A percentile compares a stretch with the other conserved stretches of the same genome.
phyloP scores from a whole-genome alignment of 352 stramenopile genomes.

The Globisporangium iwayamae region DNA sequence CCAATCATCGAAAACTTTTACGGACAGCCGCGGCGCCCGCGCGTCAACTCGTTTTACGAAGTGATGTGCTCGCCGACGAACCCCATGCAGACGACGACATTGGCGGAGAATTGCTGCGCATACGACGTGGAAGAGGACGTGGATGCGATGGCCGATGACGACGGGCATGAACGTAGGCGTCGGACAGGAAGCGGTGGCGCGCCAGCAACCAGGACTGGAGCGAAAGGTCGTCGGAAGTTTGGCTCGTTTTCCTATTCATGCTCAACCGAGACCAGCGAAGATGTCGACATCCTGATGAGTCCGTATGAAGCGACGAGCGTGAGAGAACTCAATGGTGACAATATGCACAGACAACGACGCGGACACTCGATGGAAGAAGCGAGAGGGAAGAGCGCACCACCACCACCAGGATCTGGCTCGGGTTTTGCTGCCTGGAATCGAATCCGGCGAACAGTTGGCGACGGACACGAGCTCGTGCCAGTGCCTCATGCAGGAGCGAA shows the following conservation, averaged over 20 bases:
- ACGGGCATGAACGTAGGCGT: not conserved
- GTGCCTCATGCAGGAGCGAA: constrained; percentile 19
- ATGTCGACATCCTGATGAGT: constrained; percentile 19
- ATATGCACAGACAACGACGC: constrained; percentile 4
- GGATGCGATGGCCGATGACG: constrained; percentile 11
- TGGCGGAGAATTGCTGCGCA: constrained; percentile 52
- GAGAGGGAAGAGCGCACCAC: not conserved
- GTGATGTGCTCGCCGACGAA: constrained; percentile 79
- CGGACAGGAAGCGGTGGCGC: not conserved
- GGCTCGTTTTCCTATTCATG: constrained; percentile 67
- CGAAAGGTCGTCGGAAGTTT: constrained; percentile 26
- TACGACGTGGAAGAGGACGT: constrained; percentile 30
- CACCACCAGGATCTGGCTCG: constrained; percentile 15
- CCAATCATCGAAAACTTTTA: constrained; percentile 84
- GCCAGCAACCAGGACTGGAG: constrained; percentile 8
- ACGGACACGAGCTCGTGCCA: constrained; percentile 32
- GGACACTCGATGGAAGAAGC: constrained; percentile 3
- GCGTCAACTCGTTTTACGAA: constrained; percentile 77
- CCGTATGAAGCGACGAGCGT: constrained; percentile 1
- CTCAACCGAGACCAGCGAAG: constrained; percentile 69
- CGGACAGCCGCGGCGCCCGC: constrained; percentile 35
- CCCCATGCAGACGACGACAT: constrained; percentile 47
- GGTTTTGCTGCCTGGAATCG: constrained; percentile 47
- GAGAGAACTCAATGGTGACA: constrained; percentile 5
- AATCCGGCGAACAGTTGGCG: constrained; percentile 29